Conservation (phyloP, 1,284 basidiomycete species). For the Volvariella surrecta region DNA sequence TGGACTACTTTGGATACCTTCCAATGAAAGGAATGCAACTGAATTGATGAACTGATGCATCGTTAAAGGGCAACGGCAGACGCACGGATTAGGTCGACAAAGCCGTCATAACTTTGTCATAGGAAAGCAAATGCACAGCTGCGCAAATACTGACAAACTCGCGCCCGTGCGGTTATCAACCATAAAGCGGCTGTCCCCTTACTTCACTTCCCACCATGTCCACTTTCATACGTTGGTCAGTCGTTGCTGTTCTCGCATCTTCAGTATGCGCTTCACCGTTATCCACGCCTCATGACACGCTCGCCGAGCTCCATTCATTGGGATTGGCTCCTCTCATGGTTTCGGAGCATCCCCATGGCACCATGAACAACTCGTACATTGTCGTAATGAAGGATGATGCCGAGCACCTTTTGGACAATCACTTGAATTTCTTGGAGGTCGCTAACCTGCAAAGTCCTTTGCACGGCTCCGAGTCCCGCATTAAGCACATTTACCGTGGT, state of each 20-base stretch:
- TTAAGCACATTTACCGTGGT: slow-evolving; percentile 67
- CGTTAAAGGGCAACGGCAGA: not conserved
- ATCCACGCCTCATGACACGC: slow-evolving; percentile 46
- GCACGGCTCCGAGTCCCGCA: slow-evolving; percentile 37
- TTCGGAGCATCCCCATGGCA: slow-evolving; percentile 54
- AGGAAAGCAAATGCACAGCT: slow-evolving; percentile 1
- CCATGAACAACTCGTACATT: slow-evolving; percentile 85
- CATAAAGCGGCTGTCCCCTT: not conserved
- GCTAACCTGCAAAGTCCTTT: slow-evolving; percentile 48
- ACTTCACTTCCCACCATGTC: slow-evolving; percentile 27
- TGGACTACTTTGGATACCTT: too few species aligned
- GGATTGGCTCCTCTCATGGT: slow-evolving; percentile 47
- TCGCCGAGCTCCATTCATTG: slow-evolving; percentile 34
- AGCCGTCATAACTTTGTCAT: too few species aligned
- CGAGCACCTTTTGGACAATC: slow-evolving; percentile 49
- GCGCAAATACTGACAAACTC: slow-evolving; percentile 9
- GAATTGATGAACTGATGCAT: not conserved
- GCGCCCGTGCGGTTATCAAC: slow-evolving; percentile 27
- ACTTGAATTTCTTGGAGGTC: slow-evolving; percentile 63
- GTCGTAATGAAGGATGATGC: slow-evolving; percentile 77
- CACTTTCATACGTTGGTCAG: slow-evolving; percentile 25
- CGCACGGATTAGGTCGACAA: too few species aligned
- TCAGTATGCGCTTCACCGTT: slow-evolving; percentile 42
- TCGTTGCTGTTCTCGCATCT: slow-evolving; percentile 25
- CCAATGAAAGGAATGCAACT: too few species aligned